A percentile compares a stretch with the other conserved stretches of the same genome.
Evolutionary conservation across 1,284 basidiomycete genomes (phyloP).

Genomic region (Mycosarcoma mackinlayi): DNA sequence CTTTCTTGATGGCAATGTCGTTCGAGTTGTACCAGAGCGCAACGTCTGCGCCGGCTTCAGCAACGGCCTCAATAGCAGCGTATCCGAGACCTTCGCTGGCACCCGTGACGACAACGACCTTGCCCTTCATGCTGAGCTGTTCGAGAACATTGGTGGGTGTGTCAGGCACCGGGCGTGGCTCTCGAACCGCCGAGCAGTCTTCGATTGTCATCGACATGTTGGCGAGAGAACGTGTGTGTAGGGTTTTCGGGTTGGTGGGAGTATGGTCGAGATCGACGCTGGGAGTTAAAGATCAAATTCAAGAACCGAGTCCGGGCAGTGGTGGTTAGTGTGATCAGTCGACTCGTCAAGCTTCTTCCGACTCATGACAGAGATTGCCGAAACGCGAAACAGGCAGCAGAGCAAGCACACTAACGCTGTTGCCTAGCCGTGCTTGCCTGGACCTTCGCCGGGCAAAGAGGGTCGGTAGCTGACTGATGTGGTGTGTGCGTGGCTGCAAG

Average conservation of each 20-base stretch:
- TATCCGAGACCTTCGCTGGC: conserved; percentile 66
- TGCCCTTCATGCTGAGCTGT: conserved; percentile 64
- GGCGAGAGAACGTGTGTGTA: background rate
- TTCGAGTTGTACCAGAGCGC: conserved; percentile 65
- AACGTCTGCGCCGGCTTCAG: conserved; percentile 66
- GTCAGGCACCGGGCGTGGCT: conserved; percentile 43
- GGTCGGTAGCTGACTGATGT: too few species aligned
- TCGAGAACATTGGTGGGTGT: conserved; percentile 52
- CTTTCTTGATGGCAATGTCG: conserved; percentile 54
- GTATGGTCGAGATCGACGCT: too few species aligned
- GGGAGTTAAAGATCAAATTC: too few species aligned
- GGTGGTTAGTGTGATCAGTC: too few species aligned
- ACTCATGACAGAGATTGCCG: too few species aligned
- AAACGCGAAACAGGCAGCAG: too few species aligned
- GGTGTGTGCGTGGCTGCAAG: too few species aligned
- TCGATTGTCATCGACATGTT: conserved; percentile 58
- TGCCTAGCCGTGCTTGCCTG: too few species aligned
- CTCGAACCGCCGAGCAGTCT: conserved; percentile 43
- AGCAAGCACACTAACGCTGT: too few species aligned
- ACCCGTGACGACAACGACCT: conserved; percentile 64
- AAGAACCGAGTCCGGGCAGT: too few species aligned
- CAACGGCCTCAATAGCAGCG: conserved; percentile 63
- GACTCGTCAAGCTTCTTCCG: too few species aligned
- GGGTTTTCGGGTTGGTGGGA: background rate
- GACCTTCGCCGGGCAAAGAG: too few species aligned